Conservation (phyloP, 2,329 filamentous ascomycete genomes). For the Fusarium nematophilum region DNA sequence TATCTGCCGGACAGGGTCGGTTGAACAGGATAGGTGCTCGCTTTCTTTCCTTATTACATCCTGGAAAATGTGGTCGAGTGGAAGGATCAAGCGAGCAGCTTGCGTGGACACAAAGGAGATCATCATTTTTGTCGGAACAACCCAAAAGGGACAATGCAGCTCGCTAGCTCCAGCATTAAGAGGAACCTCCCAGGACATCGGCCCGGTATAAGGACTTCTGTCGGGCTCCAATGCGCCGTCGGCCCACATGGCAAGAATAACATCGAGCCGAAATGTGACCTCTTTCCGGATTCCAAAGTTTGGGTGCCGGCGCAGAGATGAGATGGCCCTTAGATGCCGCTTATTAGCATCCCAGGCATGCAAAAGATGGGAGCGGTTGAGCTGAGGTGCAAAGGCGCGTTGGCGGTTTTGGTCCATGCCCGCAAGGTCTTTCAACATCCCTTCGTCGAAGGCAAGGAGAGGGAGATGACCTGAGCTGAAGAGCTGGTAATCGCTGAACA, state of each 20-base stretch:
- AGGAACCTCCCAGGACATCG: neutral
- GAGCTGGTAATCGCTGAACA: constrained; percentile 13
- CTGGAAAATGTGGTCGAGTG: constrained; percentile 4
- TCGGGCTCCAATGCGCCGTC: neutral
- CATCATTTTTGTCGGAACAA: neutral
- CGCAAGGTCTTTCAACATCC: constrained; percentile 2
- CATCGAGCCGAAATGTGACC: neutral
- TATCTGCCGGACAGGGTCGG: neutral
- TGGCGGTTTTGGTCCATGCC: neutral
- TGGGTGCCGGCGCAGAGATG: neutral
- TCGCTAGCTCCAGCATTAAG: neutral
- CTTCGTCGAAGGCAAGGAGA: constrained; percentile 9
- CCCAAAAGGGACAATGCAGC: neutral
- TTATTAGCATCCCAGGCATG: constrained; percentile 13
- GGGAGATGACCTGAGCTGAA: constrained; percentile 1
- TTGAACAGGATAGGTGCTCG: neutral
- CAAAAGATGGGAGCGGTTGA: neutral
- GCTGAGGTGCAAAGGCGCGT: neutral
- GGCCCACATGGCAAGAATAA: neutral
- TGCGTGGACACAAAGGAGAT: neutral
- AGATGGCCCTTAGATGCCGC: constrained; percentile 2
- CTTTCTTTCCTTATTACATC: neutral
- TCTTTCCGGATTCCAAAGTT: constrained; percentile 9
- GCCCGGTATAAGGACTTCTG: neutral
- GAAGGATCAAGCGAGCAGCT: constrained; percentile 1